Evolutionary conservation across 139 green algal species (phyloP).

Genomic region (Closterium sp.): DNA sequence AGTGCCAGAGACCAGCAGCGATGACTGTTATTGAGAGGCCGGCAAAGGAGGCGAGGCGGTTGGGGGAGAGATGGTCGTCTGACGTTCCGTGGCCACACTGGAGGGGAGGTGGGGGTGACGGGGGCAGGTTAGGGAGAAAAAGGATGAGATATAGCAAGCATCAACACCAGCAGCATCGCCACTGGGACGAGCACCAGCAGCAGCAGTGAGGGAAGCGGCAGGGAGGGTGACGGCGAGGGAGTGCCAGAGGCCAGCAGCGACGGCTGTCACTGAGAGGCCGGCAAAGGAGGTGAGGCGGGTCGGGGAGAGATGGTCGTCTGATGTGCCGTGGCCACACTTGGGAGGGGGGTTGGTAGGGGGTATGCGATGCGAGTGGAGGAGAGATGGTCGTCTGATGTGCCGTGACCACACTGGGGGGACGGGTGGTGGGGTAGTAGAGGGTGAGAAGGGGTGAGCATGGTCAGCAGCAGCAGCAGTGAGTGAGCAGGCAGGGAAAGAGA

Average conservation of each 20-base stretch:
- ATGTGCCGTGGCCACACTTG: not conserved
- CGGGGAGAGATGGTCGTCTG: not conserved
- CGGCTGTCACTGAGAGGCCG: not conserved
- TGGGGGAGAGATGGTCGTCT: not conserved
- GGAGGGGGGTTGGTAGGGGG: too few relatives aligned
- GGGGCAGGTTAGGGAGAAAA: not conserved
- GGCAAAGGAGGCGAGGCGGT: not conserved
- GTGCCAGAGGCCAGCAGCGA: not conserved
- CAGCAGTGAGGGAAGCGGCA: not conserved
- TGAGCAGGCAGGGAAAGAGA: too few relatives aligned
- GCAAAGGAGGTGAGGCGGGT: not conserved
- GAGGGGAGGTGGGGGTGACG: too few relatives aligned
- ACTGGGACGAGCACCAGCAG: not conserved
- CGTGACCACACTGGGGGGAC: too few relatives aligned
- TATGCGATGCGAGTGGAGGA: too few relatives aligned
- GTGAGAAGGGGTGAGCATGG: not conserved
- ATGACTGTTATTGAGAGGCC: not conserved
- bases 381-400: too few relatives aligned
- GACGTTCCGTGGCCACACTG: not conserved
- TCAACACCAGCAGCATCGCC: not conserved
- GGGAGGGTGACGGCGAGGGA: not conserved
- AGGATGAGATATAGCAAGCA: not conserved
- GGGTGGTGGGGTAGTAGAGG: too few relatives aligned
- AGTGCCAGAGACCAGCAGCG: not conserved
- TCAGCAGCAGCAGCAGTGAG: too few relatives aligned